Conservation (phyloP, 805 yeast species). For the Hanseniaspora guilliermondii region DNA sequence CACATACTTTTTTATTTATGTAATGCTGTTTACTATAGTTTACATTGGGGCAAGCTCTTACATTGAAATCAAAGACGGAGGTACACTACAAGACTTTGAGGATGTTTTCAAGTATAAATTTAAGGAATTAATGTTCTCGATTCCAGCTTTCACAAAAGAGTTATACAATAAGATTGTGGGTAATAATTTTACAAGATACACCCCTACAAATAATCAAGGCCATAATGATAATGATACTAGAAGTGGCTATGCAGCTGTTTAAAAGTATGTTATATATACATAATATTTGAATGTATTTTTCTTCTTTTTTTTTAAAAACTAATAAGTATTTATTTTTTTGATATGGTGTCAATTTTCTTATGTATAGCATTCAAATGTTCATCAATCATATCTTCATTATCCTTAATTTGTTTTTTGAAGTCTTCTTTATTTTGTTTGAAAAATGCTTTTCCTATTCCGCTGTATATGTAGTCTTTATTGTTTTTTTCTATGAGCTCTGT, state of each 20-base stretch:
- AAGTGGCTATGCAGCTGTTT: conserved; percentile 92
- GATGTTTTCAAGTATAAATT: conserved; percentile 64
- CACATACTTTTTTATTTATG: conserved; percentile 68
- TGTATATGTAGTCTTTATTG: conserved; percentile 52
- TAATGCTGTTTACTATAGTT: conserved; percentile 57
- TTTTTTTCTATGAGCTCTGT: conserved; percentile 35
- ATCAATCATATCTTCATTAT: conserved; percentile 41
- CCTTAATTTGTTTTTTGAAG: conserved; percentile 38
- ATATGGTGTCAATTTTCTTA: conserved; percentile 60
- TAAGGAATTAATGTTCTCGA: conserved; percentile 41
- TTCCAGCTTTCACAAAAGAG: conserved; percentile 59
- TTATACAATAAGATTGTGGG: conserved; percentile 55
- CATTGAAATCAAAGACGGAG: conserved; percentile 57
- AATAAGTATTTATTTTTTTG: conserved; percentile 33
- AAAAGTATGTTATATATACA: conserved; percentile 16
- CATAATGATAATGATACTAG: conserved; percentile 33
- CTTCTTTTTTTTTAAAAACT: neutral
- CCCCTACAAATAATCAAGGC: neutral
- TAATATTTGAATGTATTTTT: neutral
- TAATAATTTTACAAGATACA: conserved; percentile 21
- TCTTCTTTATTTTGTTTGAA: conserved; percentile 30
- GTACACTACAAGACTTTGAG: conserved; percentile 51
- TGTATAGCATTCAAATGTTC: conserved; percentile 50
- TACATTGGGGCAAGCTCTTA: conserved; percentile 61
- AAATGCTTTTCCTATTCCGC: conserved; percentile 73